Evolutionary conservation across 305 asterid species (phyloP), one percentile per base, ranked within the genome.

Genomic region (Fraxinus latifolia): DNA sequence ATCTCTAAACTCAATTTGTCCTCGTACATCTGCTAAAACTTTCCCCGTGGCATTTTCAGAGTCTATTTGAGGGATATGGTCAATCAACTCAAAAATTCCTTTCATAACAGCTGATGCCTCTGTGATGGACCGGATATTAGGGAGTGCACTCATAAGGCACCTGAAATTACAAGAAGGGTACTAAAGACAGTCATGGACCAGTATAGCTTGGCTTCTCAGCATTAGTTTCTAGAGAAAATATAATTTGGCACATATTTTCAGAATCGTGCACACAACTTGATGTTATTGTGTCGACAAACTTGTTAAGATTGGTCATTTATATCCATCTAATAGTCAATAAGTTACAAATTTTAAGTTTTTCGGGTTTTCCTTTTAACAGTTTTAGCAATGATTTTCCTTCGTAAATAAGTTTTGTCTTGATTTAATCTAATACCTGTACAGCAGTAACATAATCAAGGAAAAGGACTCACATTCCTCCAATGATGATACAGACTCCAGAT

Each of bases 71-170:
- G 97, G 94, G 8, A 82, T 72, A n/a, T 85, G 85, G 7, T 88
- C 89, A 19, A 92, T 91, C 90, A 91, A 88, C 88, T 88, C 87
- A 32, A 82, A 84, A 50, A 88, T 89, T 53, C 86, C 80, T 32
- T 75, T 82, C 44, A 93, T 91, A 4, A 93, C 93, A 50, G 87
- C 87, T 50, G 87, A 81, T 77, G 95, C 96, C 82, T 90, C 96
- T 27, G 85, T 29, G 73, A 93, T 88, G 90, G 81, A 88, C 0
- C 93, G 88, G 53, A 93, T 82, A 84, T 90, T 92, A 5, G 97
- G 97, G 62, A 93, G 92, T 42, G 88, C 90, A 73, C 91, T 87
- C 95, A 94, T 90, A n/a, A 91, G 90, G 1, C 90, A 92, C 87
- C 98, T 94, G 82, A n/a, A 79, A 82, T 77, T 1, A 73, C 71